Base-by-base conservation (phyloP, 2,329 filamentous ascomycete genomes). In the Botrytis tulipae region DNA sequence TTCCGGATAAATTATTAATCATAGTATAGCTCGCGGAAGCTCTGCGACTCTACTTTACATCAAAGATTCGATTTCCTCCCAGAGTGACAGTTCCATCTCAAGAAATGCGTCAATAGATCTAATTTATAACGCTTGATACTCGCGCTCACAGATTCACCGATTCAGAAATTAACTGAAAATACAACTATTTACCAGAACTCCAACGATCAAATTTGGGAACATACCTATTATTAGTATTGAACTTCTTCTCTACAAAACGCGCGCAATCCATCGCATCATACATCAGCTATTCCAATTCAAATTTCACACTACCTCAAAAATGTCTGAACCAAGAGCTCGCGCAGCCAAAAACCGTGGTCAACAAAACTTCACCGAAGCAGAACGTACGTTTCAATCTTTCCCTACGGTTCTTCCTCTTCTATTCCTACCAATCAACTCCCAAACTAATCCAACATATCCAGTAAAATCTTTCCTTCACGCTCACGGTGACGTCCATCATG, bases 311-410 rank as follows among this genome's bases (percentile, higher is more conserved):
- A 40, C 12, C 35, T 22, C 3, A 10, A 69, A 60, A 40, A 73
- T 73, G 82, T 93, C 93, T 86, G 92, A 95, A 84, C 92, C 92
- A 76, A 87, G 92, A 80, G 92, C 92, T 74, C 89, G 92, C 79
- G 90, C 91, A 80, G 91, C 91, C 81, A 92, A 93, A 80, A 93
- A 94, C 85, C 91, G 94, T 82, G 91, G 91, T 76, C 92, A 93
- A 82, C 92, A 94, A 87, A 95, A 93, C 82, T 95, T 96, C 83
- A 87, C 85, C 75, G 86, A 89, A 73, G 88, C 88, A 81, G 93
- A 95, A 82, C 85, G 93, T 93, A 85, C 76, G 89, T 83, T 29
- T 4, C 32, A 37, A 32, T 44, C 54, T 40, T 25, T 51, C 44
- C 51, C 51, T 57, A 18, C 7, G n/a, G 12, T 25, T 51, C 51